Percentiles rank a stretch among this genome's conserved stretches.
These are phyloP conservation scores for Plasmodium adleri DNA, from an alignment of 169 alveolate species.

Conservation along the genomic window DNA sequence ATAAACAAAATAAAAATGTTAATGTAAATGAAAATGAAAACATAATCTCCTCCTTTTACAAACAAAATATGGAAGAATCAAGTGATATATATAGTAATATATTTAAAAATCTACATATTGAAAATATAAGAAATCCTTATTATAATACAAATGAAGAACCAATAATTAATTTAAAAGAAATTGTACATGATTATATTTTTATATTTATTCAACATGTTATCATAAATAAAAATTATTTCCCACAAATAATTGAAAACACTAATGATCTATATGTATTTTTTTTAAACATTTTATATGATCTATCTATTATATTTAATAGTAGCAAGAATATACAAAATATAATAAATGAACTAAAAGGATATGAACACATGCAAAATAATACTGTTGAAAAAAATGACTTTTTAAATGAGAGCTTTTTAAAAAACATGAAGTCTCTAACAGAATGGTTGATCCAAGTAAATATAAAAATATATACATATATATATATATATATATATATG, in stretches of 20 bases:
- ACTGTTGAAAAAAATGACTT: constrained; percentile 15
- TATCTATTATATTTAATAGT: constrained; percentile 21
- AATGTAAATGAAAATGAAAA: no score
- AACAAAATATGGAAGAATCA: constrained; percentile 6
- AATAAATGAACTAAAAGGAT: constrained; percentile 14
- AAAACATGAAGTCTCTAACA: constrained; percentile 18
- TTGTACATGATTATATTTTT: constrained; percentile 44
- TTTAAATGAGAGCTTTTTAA: constrained; percentile 11
- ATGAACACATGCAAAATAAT: constrained; percentile 3
- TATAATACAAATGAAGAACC: constrained; percentile 37
- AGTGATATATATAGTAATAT: neutral
- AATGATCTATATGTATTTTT: constrained; percentile 66
- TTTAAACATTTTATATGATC: constrained; percentile 16
- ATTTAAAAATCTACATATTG: constrained; percentile 41
- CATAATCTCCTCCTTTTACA: constrained; percentile 12
- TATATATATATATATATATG: neutral
- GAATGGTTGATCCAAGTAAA: constrained; percentile 30
- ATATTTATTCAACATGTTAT: constrained; percentile 33
- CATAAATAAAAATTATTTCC: constrained; percentile 31
- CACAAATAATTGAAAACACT: constrained; percentile 47
- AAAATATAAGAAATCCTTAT: constrained; percentile 37
- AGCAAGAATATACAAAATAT: constrained; percentile 39
- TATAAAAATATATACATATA: no score
- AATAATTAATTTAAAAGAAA: constrained; percentile 3
- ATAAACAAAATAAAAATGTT: no score